Evolutionary conservation across 1,284 basidiomycete genomes (phyloP).

Genomic region (Ceratorhiza oryzae-sativae): DNA sequence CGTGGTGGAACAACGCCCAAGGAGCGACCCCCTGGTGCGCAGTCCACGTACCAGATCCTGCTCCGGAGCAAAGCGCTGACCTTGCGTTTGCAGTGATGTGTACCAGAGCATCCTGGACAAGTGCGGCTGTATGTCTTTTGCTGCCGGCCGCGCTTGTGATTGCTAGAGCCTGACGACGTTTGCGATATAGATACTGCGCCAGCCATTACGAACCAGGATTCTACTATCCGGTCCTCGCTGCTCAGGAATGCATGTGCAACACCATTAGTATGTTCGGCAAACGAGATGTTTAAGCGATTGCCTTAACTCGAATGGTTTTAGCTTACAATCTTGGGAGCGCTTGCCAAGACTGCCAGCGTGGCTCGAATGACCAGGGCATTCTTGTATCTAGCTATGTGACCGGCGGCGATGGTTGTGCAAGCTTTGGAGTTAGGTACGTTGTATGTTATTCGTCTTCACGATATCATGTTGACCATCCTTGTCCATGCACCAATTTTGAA

Average conservation of each 20-base stretch:
- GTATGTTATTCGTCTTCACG: not conserved
- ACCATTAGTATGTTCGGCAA: conserved; percentile 12
- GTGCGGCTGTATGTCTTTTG: conserved; percentile 16
- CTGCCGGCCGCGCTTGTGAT: conserved; percentile 2
- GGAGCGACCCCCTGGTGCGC: conserved; percentile 25
- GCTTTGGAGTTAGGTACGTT: conserved; percentile 3
- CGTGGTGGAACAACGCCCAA: conserved; percentile 36
- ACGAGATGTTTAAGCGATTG: not conserved
- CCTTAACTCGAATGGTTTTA: conserved; percentile 6
- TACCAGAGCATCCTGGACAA: conserved; percentile 35
- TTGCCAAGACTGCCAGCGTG: conserved; percentile 38
- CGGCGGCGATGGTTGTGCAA: conserved; percentile 14
- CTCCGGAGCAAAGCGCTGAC: not conserved
- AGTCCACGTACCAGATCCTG: not conserved
- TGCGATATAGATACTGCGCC: conserved; percentile 9
- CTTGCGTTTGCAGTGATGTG: conserved; percentile 14
- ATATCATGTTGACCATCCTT: not conserved
- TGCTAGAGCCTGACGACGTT: conserved; percentile 28
- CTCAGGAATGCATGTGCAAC: conserved; percentile 36
- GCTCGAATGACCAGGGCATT: conserved; percentile 25
- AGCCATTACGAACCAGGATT: not conserved
- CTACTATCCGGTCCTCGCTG: conserved; percentile 25
- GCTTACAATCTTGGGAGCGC: conserved; percentile 38
- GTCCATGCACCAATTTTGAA: not conserved
- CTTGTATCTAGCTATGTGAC: conserved; percentile 4